These are phyloP conservation scores for Baudoinia panamericana DNA, from an alignment of 495 filamentous ascomycete genomes.

Conservation along the genomic window DNA sequence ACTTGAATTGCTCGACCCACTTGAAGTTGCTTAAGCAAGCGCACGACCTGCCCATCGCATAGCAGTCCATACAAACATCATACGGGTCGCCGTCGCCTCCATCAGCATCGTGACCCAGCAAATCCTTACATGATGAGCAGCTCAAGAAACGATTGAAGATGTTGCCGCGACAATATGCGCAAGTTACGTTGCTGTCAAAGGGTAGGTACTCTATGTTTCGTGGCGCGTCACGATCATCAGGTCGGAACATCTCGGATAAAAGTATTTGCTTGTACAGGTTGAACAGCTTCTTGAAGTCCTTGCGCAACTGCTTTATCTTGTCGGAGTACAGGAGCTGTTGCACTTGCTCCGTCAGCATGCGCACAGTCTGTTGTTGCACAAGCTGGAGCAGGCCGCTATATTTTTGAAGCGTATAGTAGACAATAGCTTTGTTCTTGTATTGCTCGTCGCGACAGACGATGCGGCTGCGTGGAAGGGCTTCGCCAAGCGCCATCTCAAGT, in stretches of 20 bases:
- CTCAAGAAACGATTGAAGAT: conserved; percentile 96
- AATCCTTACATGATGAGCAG: conserved; percentile 59
- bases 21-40: conserved; percentile 66
- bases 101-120: conserved; percentile 31
- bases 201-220: conserved; percentile 56
- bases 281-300: conserved; percentile 71
- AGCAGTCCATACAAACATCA: conserved; percentile 96
- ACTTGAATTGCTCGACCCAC: conserved; percentile 88
- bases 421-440: conserved; percentile 95
- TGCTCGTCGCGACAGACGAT: conserved; percentile 96
- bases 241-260: conserved; percentile 69
- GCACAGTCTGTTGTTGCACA: conserved; percentile 32
- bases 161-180: conserved; percentile 89
- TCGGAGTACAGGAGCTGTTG: conserved; percentile 15
- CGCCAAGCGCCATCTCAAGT: conserved; percentile 65
- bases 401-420: conserved; percentile 68
- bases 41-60: conserved; percentile 84
- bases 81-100: conserved; percentile 40
- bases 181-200: conserved; percentile 82
- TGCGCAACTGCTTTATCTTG: conserved; percentile 51
- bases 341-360: conserved; percentile 22
- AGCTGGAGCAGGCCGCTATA: conserved; percentile 54
- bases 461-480: conserved; percentile 74
- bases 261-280: conserved; percentile 62
- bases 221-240: conserved; percentile 31